These are phyloP conservation scores for Mycena filopes DNA, from an alignment of 768 basidiomycete genomes.

Conservation along the genomic window DNA sequence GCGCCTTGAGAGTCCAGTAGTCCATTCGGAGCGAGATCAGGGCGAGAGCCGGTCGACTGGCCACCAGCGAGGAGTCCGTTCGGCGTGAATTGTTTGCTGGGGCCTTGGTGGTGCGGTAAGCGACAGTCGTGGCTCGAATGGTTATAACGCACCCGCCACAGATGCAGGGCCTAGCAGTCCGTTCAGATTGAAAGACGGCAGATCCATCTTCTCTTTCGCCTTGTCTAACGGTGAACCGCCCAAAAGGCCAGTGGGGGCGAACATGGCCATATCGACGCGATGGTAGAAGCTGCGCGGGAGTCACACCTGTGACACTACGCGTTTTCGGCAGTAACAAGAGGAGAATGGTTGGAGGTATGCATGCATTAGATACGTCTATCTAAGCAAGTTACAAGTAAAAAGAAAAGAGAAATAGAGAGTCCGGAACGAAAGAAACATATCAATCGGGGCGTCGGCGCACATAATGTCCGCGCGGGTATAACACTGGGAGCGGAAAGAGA, in stretches of 20 bases:
- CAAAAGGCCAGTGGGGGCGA: constrained; percentile 48
- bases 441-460: too few relatives aligned
- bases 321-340: neutral
- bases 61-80: constrained; percentile 26
- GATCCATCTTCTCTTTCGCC: neutral
- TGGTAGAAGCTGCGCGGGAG: neutral
- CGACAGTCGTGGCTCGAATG: neutral
- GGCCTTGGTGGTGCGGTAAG: neutral
- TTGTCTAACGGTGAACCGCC: constrained; percentile 26
- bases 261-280: constrained; percentile 28
- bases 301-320: constrained; percentile 14
- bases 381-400: too few relatives aligned
- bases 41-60: neutral
- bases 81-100: constrained; percentile 21
- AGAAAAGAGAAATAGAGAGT: too few relatives aligned
- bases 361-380: too few relatives aligned
- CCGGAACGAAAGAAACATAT: too few relatives aligned
- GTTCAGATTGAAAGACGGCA: constrained; percentile 13
- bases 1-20: constrained; percentile 24
- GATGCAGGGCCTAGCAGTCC: constrained; percentile 23
- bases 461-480: too few relatives aligned
- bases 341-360: too few relatives aligned
- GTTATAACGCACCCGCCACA: neutral
- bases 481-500: too few relatives aligned
- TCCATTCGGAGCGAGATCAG: constrained; percentile 33